These are phyloP conservation scores for Isatis lusitanica DNA, from an alignment of 441 rosid genomes.

Conservation along the genomic window DNA sequence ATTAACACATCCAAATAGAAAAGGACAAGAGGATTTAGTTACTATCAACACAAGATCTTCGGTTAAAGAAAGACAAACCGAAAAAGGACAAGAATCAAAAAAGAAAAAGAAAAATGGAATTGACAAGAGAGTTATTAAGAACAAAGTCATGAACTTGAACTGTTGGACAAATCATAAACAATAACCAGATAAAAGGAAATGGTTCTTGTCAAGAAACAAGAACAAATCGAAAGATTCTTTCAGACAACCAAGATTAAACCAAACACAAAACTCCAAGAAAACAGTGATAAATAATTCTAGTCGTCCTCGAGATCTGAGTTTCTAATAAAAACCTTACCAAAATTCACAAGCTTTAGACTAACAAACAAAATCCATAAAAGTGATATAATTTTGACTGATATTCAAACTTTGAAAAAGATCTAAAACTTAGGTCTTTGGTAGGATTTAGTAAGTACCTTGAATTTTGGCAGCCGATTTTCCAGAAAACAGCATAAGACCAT, in stretches of 20 bases:
- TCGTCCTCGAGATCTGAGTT: conserved; percentile 40
- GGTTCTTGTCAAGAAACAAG: conserved; percentile 39
- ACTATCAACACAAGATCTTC: conserved; percentile 12
- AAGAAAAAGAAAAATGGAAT: background rate
- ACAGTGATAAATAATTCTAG: conserved; percentile 21
- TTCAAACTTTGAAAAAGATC: conserved; percentile 4
- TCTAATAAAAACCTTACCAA: background rate
- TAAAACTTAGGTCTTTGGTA: background rate
- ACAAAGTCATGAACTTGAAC: conserved; percentile 4
- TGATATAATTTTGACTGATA: conserved; percentile 3
- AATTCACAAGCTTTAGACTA: background rate
- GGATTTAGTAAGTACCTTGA: conserved; percentile 45
- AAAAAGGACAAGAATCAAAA: conserved; percentile 24
- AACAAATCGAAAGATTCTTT: conserved; percentile 54
- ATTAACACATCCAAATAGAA: conserved; percentile 9
- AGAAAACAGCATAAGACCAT: conserved; percentile 91
- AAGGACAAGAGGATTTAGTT: conserved; percentile 7
- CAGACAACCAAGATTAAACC: conserved; percentile 69
- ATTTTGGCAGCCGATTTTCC: conserved; percentile 94
- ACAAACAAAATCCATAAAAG: background rate
- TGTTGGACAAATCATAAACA: conserved; percentile 34
- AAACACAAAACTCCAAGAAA: conserved; percentile 61
- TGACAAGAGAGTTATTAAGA: conserved; percentile 16
- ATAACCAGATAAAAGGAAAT: conserved; percentile 27
- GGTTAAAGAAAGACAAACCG: conserved; percentile 15